Base-by-base conservation (phyloP, 2,329 filamentous ascomycete species). In the Microsporum canis region DNA sequence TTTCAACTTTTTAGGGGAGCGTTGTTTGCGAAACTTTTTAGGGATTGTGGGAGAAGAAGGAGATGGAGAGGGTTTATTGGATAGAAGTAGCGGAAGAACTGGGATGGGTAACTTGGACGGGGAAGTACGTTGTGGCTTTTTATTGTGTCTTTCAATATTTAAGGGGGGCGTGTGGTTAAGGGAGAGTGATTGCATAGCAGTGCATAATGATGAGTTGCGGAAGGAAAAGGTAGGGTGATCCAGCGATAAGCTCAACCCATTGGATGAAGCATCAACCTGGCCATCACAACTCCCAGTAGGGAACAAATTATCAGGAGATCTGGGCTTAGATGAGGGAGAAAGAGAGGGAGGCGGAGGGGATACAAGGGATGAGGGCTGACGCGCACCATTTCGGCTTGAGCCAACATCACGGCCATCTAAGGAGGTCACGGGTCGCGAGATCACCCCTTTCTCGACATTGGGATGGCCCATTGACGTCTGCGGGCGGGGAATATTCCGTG, bases 341-440 rank as follows among this genome's bases (percentile, higher is more conserved):
- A 3, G 33, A 17, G n/a, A 33, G 7, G 34, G 12, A 39, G 34
- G 39, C 8, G 17, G 31, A 5, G 55, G 8, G 66, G 69, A 61
- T 64, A 72, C 72, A 65, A 68, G 67, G 70, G 70, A 67, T 67
- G 68, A 53, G 49, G 31, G 49, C 49, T 53, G 65, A 67, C 65
- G 71, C 78, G 71, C 82, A 83, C 81, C 79, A 75, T 81, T 80
- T 73, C 77, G 71, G 71, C 78, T 80, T 63, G 66, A 73, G 66
- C 69, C 75, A 65, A 72, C 75, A 65, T 70, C 67, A 63, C 73
- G 74, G 61, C 70, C 74, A 65, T 75, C 75, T 63, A 78, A 66
- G 3, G 77, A 74, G 8, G 75, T 77, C 5, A 71, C 70, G 5
- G 77, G 73, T 57, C 74, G 76, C 64, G 71, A 66, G 57, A 70